phyloP scores from a whole-genome alignment of 148 eudicot genomes.

The Silene latifolia region DNA sequence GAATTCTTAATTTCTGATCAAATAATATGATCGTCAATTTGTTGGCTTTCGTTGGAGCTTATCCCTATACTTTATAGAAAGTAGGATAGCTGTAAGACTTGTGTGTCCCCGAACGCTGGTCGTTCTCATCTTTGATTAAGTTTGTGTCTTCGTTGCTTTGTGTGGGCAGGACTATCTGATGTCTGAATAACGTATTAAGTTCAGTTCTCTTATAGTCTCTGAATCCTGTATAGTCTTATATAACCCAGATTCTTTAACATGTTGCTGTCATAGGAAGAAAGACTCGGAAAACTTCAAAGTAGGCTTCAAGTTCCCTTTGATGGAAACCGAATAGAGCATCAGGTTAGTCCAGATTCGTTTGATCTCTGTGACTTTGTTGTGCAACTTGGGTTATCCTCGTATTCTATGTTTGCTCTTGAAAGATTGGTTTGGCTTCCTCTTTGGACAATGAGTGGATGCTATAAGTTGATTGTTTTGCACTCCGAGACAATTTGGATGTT shows the following conservation, averaged over 20 bases:
- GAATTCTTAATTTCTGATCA: not conserved
- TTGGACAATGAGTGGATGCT: not conserved
- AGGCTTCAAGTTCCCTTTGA: conserved; percentile 88
- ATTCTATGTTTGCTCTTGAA: not conserved
- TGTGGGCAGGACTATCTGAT: not conserved
- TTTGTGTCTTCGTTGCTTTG: not conserved
- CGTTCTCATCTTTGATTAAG: not conserved
- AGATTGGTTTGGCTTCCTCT: not conserved
- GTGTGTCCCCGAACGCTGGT: not conserved
- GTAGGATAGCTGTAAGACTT: not conserved
- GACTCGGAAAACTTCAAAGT: conserved; percentile 64
- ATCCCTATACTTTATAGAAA: not conserved
- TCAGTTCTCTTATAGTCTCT: not conserved
- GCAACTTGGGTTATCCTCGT: not conserved
- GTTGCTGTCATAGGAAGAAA: conserved; percentile 54
- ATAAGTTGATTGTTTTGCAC: not conserved
- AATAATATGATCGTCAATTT: not conserved
- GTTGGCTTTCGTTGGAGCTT: not conserved
- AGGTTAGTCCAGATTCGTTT: conserved; percentile 39
- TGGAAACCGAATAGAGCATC: conserved; percentile 76
- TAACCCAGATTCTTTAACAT: conserved; percentile 6
- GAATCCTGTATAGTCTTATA: not conserved
- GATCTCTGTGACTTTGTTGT: not conserved
- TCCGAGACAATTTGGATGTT: not conserved
- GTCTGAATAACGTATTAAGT: not conserved